Percentiles rank a stretch among this genome's conserved stretches.
Evolutionary conservation across 192 early-diverging fungal genomes (phyloP).

Genomic region (Chytriomyces confervae): DNA sequence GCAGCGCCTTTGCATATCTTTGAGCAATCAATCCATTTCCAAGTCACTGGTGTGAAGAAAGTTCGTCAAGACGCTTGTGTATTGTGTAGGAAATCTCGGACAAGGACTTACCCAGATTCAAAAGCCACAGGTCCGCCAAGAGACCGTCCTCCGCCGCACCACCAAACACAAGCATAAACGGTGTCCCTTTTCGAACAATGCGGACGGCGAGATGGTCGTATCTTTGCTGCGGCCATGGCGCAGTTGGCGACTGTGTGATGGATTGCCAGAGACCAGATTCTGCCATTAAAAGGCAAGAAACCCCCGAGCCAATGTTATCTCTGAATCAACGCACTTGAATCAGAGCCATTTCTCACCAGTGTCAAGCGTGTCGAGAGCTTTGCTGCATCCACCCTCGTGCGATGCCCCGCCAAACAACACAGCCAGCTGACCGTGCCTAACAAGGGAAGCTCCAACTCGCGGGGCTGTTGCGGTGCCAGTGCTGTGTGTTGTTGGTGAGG

Average conservation of each 20-base stretch:
- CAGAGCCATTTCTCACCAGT: not conserved
- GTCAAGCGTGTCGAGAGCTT: too few species aligned
- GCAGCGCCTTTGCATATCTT: not conserved
- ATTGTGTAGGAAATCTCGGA: not conserved
- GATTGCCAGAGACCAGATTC: not conserved
- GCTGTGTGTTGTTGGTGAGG: not conserved
- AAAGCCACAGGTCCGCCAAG: constrained; percentile 4
- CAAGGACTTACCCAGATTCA: not conserved
- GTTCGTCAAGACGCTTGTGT: too few species aligned
- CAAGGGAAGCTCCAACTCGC: not conserved
- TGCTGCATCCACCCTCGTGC: not conserved
- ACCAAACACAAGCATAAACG: not conserved
- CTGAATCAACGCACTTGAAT: not conserved
- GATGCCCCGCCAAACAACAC: constrained; percentile 9
- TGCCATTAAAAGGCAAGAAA: not conserved
- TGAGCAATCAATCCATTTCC: not conserved
- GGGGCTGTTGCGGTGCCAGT: not conserved
- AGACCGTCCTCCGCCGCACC: not conserved
- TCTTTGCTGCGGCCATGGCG: not conserved
- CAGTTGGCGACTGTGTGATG: not conserved
- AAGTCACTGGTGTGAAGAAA: not conserved
- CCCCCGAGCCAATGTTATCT: not conserved
- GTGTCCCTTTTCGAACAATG: not conserved
- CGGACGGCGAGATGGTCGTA: constrained; percentile 7
- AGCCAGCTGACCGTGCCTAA: not conserved